Evolutionary conservation across 2,329 filamentous ascomycete genomes (phyloP), one percentile per base, ranked within the genome.

Genomic region (Plenodomus tracheiphilus): DNA sequence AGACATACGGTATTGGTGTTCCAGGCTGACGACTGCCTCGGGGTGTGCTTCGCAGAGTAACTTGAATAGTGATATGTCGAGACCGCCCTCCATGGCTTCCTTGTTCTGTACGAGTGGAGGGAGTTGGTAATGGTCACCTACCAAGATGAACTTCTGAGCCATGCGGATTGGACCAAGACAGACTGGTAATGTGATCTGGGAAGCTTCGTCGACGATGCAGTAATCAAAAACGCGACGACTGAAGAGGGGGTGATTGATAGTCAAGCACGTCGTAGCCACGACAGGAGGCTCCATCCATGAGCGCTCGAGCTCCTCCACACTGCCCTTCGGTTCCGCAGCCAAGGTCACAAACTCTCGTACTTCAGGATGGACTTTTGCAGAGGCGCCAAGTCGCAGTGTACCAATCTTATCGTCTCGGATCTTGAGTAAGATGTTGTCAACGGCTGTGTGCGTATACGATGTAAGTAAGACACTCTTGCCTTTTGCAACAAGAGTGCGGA

Each of bases 1-100:
- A 64, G 91, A 96, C 94, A 99, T 99, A 53, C 94, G 90, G 69
- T 99, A 99, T 69, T 99, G 94, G 65, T 97, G 91, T 63, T 94
- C 91, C 1, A 99, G 82, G 55, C 89, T 96, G 53, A 95, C 90
- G 2, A 99, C 92, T 1, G 91, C 91, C 39, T 85, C 78, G 0
- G 94, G 92, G 55, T 97, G 92, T 0, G 83, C 82, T 64, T 97
- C 94, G 1, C 91, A 97, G 11, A 99, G 82, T 3, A 94, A 81
- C 69, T 96, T 96, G 81, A 99, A 99, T 43, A 99, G 79, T 68
- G 90, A 96, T 39, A 97, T 82, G 69, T 99, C 94, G 4, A 99
- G 79, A 1, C 94, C 94, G 11, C 92, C 92, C 46, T 86, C 82
- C 39, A 87, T 84, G 2, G 94, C 94, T 61, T 91, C 86, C 61